These are phyloP conservation scores for Tolypocladium tropicale DNA, from an alignment of 2,329 filamentous ascomycete species.

Conservation along the genomic window DNA sequence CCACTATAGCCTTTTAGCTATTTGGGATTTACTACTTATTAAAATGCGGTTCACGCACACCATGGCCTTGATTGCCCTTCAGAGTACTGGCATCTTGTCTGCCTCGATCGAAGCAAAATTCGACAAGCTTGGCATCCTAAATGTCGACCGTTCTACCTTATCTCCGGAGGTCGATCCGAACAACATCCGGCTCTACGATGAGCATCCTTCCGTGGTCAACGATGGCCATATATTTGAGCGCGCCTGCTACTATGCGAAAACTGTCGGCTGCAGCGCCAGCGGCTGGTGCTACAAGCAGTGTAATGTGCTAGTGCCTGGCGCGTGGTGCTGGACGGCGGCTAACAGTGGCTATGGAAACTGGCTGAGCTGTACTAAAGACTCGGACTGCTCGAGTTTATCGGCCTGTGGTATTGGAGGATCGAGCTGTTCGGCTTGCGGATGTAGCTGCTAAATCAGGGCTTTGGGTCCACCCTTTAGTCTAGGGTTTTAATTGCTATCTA, in stretches of 20 bases:
- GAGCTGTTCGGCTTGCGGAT: not conserved
- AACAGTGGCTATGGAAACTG: not conserved
- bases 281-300: not conserved
- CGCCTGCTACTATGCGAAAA: not conserved
- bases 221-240: not conserved
- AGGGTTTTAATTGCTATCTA: too few relatives aligned
- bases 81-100: not conserved
- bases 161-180: not conserved
- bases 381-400: fast-evolving
- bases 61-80: not conserved
- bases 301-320: not conserved
- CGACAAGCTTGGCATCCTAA: not conserved
- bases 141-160: not conserved
- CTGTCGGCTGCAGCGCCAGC: not conserved
- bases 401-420: not conserved
- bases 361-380: not conserved
- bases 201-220: not conserved
- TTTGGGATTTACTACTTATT: not conserved
- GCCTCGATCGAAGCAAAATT: not conserved
- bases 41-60: not conserved
- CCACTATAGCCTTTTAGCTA: too few relatives aligned
- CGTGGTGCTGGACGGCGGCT: not conserved
- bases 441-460: not conserved
- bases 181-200: not conserved
- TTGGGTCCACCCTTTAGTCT: too few relatives aligned